phyloP scores from a whole-genome alignment of 768 basidiomycete species.

The Serendipita vermifera region DNA sequence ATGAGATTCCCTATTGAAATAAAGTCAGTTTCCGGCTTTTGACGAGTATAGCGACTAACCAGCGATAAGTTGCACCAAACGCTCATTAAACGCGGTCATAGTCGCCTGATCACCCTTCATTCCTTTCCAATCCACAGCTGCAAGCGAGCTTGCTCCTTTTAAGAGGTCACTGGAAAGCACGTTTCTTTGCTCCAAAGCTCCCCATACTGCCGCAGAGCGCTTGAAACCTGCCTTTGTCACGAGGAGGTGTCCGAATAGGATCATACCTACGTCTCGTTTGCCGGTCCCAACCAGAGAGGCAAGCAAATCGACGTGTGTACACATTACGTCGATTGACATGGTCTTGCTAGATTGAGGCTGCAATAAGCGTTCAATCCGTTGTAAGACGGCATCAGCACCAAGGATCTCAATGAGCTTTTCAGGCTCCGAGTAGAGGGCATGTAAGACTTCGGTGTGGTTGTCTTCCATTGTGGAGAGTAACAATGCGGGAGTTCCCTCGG shows the following conservation, averaged over 20 bases:
- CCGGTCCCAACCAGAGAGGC: no score
- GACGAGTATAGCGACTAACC: not conserved
- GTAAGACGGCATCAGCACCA: constrained; percentile 16
- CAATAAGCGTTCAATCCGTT: constrained; percentile 14
- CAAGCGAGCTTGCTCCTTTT: not conserved
- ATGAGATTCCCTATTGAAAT: not conserved
- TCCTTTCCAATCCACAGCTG: not conserved
- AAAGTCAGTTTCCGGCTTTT: not conserved
- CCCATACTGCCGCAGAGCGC: not conserved
- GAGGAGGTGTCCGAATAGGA: not conserved
- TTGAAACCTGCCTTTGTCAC: not conserved
- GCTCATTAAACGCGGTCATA: not conserved
- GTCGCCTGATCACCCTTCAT: not conserved
- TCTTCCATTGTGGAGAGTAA: constrained; percentile 62
- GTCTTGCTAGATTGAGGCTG: not conserved
- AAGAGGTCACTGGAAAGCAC: not conserved
- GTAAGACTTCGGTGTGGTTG: constrained; percentile 43
- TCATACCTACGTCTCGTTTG: no score
- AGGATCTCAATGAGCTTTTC: constrained; percentile 30
- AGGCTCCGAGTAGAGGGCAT: constrained; percentile 50
- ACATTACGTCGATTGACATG: constrained; percentile 29
- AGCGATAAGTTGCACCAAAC: not conserved
- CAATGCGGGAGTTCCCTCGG: constrained; percentile 38
- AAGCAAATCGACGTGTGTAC: constrained; percentile 37
- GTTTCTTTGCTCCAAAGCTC: not conserved